phyloP scores from a whole-genome alignment of 2,329 filamentous ascomycete species.

The Colletotrichum sp. region DNA sequence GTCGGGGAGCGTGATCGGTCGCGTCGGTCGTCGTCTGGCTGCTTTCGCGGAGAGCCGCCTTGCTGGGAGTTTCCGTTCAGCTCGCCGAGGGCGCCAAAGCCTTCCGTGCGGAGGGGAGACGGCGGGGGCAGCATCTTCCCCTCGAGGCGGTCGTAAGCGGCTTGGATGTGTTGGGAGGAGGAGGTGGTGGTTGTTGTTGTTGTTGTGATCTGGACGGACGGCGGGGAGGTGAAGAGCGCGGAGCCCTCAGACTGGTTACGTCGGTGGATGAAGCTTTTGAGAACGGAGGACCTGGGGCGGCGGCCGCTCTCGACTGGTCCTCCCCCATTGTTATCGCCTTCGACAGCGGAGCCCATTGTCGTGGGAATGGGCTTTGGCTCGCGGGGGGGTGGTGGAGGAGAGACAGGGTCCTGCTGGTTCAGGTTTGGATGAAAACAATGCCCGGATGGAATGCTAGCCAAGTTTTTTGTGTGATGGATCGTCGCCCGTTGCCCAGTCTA shows the following conservation, averaged over 20 bases:
- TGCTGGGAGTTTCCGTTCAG: constrained; percentile 59
- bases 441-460: constrained; percentile 7
- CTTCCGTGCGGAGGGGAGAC: constrained; percentile 37
- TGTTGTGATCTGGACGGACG: constrained; percentile 24
- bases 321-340: constrained; percentile 20
- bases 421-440: constrained; percentile 10
- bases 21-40: constrained; percentile 36
- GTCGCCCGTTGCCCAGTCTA: not conserved
- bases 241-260: constrained; percentile 51
- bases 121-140: constrained; percentile 25
- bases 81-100: constrained; percentile 54
- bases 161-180: constrained; percentile 20
- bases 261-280: constrained; percentile 56
- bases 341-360: constrained; percentile 19
- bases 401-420: constrained; percentile 15
- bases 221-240: constrained; percentile 27
- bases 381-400: not conserved
- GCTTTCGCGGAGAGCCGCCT: constrained; percentile 46
- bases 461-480: not conserved
- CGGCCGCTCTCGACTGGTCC: not conserved
- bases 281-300: constrained; percentile 50
- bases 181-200: not conserved
- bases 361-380: constrained; percentile 1
- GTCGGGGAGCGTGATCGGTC: constrained; percentile 43
- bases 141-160: constrained; percentile 19